Evolutionary conservation across 2,329 filamentous ascomycete genomes (phyloP).

Genomic region (Alternaria alternata): DNA sequence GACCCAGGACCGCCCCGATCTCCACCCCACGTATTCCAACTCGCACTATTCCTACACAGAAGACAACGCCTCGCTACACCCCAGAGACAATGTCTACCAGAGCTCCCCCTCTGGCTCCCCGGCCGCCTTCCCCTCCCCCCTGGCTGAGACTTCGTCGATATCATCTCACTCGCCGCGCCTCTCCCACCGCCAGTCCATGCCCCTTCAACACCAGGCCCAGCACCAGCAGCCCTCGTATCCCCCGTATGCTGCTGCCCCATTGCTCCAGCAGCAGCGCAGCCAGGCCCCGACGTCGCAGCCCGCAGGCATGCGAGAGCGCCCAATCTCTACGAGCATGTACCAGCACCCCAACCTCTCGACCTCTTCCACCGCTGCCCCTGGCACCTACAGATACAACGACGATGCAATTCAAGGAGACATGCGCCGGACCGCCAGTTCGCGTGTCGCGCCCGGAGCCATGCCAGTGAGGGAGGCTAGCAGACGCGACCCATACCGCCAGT

Average conservation of each 20-base stretch:
- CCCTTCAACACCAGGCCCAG: conserved; percentile 53
- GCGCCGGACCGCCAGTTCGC: conserved; percentile 68
- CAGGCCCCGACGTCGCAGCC: conserved; percentile 38
- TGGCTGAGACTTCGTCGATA: conserved; percentile 36
- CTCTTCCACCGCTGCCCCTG: conserved; percentile 52
- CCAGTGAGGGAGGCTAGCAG: conserved; percentile 74
- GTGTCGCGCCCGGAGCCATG: conserved; percentile 67
- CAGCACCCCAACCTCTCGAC: conserved; percentile 58
- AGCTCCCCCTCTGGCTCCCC: conserved; percentile 36
- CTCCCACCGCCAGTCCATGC: conserved; percentile 55
- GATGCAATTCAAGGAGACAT: conserved; percentile 48
- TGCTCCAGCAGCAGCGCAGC: conserved; percentile 40
- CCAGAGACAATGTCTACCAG: conserved; percentile 53
- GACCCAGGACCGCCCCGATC: conserved; percentile 42
- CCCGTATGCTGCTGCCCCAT: conserved; percentile 36
- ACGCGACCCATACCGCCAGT: conserved; percentile 71
- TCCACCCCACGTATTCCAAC: conserved; percentile 26
- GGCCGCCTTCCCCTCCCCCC: conserved; percentile 35
- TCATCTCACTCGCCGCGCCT: conserved; percentile 47
- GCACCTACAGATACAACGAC: conserved; percentile 59
- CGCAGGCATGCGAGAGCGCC: conserved; percentile 44
- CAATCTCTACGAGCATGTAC: conserved; percentile 58
- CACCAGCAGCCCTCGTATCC: conserved; percentile 45
- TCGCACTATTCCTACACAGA: conserved; percentile 9
- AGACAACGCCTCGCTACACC: conserved; percentile 50